These are phyloP conservation scores for Trichoderma lentiforme DNA, from an alignment of 2,329 filamentous ascomycete species.

Conservation along the genomic window DNA sequence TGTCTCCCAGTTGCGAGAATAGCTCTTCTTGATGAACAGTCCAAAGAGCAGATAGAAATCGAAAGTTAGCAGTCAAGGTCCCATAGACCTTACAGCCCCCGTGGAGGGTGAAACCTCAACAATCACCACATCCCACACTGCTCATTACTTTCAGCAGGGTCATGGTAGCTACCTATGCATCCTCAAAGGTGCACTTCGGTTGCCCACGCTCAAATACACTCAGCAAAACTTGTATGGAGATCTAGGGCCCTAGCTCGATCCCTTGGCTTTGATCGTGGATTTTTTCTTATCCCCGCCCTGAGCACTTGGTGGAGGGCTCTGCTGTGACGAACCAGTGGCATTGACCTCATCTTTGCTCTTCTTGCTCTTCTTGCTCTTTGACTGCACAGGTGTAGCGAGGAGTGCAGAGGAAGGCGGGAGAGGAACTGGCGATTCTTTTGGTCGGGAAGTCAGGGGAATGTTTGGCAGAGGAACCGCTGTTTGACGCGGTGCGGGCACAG, in stretches of 20 bases:
- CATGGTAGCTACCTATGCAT: not conserved
- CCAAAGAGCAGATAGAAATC: not conserved
- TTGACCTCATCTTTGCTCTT: conserved; percentile 30
- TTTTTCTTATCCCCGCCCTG: conserved; percentile 20
- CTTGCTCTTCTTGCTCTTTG: conserved; percentile 29
- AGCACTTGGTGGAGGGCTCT: conserved; percentile 23
- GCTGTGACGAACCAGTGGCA: conserved; percentile 16
- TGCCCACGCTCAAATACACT: not conserved
- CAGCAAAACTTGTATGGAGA: not conserved
- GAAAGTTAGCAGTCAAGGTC: not conserved
- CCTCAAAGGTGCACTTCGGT: not conserved
- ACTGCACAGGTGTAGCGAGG: conserved; percentile 21
- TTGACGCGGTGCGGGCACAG: conserved; percentile 29
- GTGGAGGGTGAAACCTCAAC: not conserved
- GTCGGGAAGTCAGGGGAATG: conserved; percentile 33
- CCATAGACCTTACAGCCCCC: not conserved
- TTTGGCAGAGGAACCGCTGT: conserved; percentile 35
- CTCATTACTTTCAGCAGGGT: not conserved
- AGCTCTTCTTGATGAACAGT: not conserved
- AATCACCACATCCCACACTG: not conserved
- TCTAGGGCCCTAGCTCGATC: conserved; percentile 3
- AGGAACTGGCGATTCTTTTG: conserved; percentile 27
- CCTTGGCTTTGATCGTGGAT: not conserved
- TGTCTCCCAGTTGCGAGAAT: not conserved
- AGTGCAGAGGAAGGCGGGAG: conserved; percentile 18